phyloP scores from a whole-genome alignment of 192 early-diverging fungal species.

The Funneliformis geosporum region DNA sequence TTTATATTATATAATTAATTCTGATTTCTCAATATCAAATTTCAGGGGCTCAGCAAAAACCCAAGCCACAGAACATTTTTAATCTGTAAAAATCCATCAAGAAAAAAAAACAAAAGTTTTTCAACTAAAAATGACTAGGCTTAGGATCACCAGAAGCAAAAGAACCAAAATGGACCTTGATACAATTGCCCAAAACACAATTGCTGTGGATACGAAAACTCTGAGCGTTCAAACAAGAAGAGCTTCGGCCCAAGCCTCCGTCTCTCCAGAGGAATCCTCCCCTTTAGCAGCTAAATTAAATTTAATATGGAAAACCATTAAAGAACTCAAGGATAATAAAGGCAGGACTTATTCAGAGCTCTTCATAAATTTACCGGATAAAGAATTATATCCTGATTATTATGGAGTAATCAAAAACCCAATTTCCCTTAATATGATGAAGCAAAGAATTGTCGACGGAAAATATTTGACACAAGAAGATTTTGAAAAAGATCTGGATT shows the following conservation, averaged over 20 bases:
- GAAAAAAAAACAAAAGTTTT: neutral
- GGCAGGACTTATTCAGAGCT: slow-evolving; percentile 54
- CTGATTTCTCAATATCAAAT: too few species aligned
- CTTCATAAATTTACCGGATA: slow-evolving; percentile 77
- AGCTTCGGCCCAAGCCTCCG: neutral
- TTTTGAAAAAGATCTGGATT: slow-evolving; percentile 79
- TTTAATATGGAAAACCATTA: neutral
- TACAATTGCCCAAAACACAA: neutral
- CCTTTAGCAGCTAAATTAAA: neutral
- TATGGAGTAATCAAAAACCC: slow-evolving; percentile 69
- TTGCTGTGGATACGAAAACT: neutral
- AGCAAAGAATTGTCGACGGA: slow-evolving; percentile 60
- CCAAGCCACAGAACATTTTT: too few species aligned
- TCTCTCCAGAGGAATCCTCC: neutral
- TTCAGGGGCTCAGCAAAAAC: too few species aligned
- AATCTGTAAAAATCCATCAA: too few species aligned
- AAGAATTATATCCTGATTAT: slow-evolving; percentile 89
- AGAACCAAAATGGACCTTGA: neutral
- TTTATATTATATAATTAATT: too few species aligned
- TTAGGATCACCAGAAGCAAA: neutral
- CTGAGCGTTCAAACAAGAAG: neutral
- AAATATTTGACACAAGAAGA: slow-evolving; percentile 69
- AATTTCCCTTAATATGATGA: slow-evolving; percentile 57
- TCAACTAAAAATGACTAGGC: too few species aligned
- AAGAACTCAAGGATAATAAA: neutral